Conservation (phyloP, 129 eudicot genomes). For the Dittrichia graveolens region DNA sequence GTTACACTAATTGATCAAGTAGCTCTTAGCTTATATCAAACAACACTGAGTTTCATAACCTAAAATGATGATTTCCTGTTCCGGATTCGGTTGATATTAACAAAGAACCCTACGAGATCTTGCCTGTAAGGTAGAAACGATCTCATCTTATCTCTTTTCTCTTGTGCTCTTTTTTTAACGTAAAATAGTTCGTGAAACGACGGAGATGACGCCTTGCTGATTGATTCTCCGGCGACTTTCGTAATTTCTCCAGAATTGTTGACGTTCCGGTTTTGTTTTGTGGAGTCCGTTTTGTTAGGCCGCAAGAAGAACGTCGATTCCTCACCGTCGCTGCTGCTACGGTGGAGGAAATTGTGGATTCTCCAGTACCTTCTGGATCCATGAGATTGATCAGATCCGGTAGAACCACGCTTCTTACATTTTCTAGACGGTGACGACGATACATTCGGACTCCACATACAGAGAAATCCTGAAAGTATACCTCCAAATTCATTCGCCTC, state of each 20-base stretch:
- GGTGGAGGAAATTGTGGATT: constrained; percentile 46
- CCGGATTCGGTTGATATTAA: constrained; percentile 43
- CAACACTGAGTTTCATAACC: background rate
- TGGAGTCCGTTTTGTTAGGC: no score
- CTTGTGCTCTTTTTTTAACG: constrained; percentile 49
- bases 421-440: background rate
- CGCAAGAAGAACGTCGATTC: no score
- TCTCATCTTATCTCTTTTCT: constrained; percentile 49
- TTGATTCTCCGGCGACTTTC: constrained; percentile 16
- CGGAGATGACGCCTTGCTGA: constrained; percentile 31
- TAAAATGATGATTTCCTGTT: constrained; percentile 35
- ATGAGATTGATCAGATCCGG: constrained; percentile 51
- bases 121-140: constrained; percentile 74
- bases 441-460: constrained; percentile 51
- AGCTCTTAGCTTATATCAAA: background rate
- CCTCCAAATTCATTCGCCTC: constrained; percentile 55
- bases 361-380: constrained; percentile 47
- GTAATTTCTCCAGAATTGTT: constrained; percentile 11
- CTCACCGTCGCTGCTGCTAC: constrained; percentile 56
- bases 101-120: constrained; percentile 62
- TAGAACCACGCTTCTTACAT: constrained; percentile 55
- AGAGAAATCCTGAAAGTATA: constrained; percentile 45
- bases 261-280: no score
- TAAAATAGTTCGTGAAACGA: constrained; percentile 53
- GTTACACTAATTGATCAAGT: background rate